Conservation (phyloP, 2,329 filamentous ascomycete genomes). For the Aureobasidium sp. region DNA sequence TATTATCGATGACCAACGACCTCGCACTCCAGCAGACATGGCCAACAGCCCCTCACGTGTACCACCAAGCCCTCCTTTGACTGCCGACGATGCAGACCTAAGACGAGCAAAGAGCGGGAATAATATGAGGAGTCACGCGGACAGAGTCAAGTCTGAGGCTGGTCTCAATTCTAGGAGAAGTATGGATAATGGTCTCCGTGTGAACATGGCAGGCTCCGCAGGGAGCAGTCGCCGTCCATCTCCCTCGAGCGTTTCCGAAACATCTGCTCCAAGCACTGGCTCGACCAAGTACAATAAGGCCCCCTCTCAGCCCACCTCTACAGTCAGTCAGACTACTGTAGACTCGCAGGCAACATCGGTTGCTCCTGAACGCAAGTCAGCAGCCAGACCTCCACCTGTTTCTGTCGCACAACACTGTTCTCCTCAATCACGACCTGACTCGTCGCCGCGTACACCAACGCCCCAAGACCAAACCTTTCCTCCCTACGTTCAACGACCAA, state of each 20-base stretch:
- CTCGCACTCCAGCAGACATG: constrained; percentile 15
- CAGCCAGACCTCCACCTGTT: constrained; percentile 25
- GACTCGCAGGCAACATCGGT: constrained; percentile 43
- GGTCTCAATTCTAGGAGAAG: constrained; percentile 33
- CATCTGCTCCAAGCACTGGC: constrained; percentile 26
- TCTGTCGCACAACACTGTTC: constrained; percentile 33
- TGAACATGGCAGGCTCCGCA: constrained; percentile 33
- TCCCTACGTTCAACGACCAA: constrained; percentile 23
- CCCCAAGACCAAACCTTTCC: constrained; percentile 33
- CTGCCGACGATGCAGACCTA: constrained; percentile 37
- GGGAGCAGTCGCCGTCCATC: constrained; percentile 37
- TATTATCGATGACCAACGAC: background rate
- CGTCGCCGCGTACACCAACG: constrained; percentile 40
- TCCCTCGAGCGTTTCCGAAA: constrained; percentile 32
- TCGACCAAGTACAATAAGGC: constrained; percentile 16
- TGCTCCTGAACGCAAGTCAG: constrained; percentile 31
- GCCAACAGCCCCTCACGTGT: constrained; percentile 24
- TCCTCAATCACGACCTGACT: constrained; percentile 36
- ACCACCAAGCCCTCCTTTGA: constrained; percentile 44
- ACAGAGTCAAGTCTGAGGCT: constrained; percentile 31
- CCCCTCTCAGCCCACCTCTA: constrained; percentile 20
- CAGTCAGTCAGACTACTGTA: constrained; percentile 34
- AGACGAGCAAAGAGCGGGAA: constrained; percentile 38
- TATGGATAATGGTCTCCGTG: constrained; percentile 33
- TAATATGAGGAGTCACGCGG: constrained; percentile 35